Conservation (phyloP, 139 green algal species). For the Chlorella sorokiniana region DNA sequence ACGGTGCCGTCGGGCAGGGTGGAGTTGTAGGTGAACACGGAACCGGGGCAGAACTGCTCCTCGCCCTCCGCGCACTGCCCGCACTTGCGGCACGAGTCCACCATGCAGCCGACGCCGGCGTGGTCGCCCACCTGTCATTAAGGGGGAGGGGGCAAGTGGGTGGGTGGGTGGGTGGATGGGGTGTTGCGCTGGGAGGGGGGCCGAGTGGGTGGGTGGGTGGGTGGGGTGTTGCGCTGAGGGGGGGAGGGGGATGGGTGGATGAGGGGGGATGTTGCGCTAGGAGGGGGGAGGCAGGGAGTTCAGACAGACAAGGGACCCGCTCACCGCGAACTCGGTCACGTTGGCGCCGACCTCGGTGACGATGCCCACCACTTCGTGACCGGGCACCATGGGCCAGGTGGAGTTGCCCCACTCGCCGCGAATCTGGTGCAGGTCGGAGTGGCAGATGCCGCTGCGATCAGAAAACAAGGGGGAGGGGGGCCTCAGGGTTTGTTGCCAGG, state of each 20-base stretch:
- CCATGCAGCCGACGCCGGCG: slow-evolving; percentile 79
- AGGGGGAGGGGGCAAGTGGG: too few species aligned
- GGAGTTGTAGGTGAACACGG: slow-evolving; percentile 78
- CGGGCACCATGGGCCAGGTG: slow-evolving; percentile 49
- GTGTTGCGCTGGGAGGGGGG: neutral
- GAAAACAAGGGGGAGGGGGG: neutral
- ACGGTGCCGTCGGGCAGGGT: slow-evolving; percentile 52
- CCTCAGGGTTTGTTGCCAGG: too few species aligned
- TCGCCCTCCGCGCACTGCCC: slow-evolving; percentile 32
- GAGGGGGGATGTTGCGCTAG: neutral
- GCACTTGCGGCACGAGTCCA: slow-evolving; percentile 71
- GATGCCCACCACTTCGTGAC: slow-evolving; percentile 74
- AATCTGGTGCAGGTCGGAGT: slow-evolving; percentile 80
- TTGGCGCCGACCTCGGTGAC: slow-evolving; percentile 75
- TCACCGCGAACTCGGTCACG: slow-evolving; percentile 70
- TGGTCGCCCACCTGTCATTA: slow-evolving; percentile 68
- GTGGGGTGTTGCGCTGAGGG: neutral
- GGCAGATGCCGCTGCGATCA: slow-evolving; percentile 68
- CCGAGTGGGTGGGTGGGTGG: neutral
- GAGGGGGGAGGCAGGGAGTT: neutral
- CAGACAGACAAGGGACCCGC: neutral
- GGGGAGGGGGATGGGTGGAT: neutral
- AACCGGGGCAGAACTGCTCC: slow-evolving; percentile 59
- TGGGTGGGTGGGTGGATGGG: neutral
- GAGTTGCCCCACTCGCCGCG: slow-evolving; percentile 67